These are phyloP conservation scores for Sporothrix globosa DNA, from an alignment of 2,329 filamentous ascomycete species.

Conservation along the genomic window DNA sequence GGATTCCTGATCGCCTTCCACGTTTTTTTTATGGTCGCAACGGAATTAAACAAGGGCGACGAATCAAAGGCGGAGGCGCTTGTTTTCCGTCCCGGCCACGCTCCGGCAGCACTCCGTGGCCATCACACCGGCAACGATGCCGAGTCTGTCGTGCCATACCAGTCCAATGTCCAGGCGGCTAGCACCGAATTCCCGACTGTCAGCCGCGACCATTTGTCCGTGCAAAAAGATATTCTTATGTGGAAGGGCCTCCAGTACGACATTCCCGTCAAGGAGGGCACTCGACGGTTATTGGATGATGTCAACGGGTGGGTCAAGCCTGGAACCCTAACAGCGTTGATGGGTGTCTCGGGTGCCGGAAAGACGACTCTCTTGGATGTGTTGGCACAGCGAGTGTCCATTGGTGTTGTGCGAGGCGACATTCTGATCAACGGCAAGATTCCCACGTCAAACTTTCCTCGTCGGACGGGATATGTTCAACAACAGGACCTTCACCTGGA, in stretches of 20 bases:
- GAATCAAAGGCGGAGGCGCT: slow-evolving; percentile 10
- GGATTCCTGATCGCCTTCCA: slow-evolving; percentile 66
- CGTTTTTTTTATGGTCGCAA: slow-evolving; percentile 61
- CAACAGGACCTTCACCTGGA: slow-evolving; percentile 88
- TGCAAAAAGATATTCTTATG: slow-evolving; percentile 63
- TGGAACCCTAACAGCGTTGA: slow-evolving; percentile 83
- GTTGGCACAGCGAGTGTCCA: slow-evolving; percentile 80
- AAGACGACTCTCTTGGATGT: slow-evolving; percentile 91
- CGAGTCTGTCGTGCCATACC: not conserved
- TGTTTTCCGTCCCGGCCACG: slow-evolving; percentile 12
- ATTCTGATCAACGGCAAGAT: slow-evolving; percentile 70
- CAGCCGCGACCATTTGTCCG: not conserved
- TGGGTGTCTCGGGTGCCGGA: slow-evolving; percentile 89
- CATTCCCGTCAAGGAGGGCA: slow-evolving; percentile 73
- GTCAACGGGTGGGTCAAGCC: slow-evolving; percentile 95
- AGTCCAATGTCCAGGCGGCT: slow-evolving; percentile 32
- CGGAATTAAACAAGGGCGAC: slow-evolving; percentile 58
- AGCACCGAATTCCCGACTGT: not conserved
- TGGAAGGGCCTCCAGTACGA: slow-evolving; percentile 82
- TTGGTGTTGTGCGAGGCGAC: slow-evolving; percentile 87
- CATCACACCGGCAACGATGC: not conserved
- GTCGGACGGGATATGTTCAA: slow-evolving; percentile 89
- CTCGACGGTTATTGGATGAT: slow-evolving; percentile 76
- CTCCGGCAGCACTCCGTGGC: not conserved
- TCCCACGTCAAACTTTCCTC: slow-evolving; percentile 81